These are phyloP conservation scores for Xylaria arbuscula DNA, from an alignment of 2,329 filamentous ascomycete species.

Conservation along the genomic window DNA sequence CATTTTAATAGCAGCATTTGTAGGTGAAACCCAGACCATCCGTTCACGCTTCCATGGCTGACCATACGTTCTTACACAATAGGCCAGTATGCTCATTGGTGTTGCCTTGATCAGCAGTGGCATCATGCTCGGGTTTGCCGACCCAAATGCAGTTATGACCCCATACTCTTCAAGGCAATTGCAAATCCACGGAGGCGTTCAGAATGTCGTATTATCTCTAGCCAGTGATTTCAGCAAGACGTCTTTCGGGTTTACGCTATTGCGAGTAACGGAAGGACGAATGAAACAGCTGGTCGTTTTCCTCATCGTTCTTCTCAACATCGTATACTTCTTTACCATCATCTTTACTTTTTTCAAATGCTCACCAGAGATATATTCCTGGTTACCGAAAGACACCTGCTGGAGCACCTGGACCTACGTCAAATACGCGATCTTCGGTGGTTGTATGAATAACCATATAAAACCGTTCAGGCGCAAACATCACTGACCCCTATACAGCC, in stretches of 20 bases:
- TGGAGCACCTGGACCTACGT: conserved; percentile 40
- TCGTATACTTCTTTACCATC: conserved; percentile 40
- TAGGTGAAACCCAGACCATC: conserved; percentile 23
- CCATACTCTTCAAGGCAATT: conserved; percentile 14
- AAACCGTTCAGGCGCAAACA: neutral
- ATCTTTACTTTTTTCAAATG: conserved; percentile 44
- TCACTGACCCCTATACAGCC: conserved; percentile 20
- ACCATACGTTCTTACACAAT: conserved; percentile 4
- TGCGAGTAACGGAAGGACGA: conserved; percentile 39
- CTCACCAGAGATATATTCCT: conserved; percentile 37
- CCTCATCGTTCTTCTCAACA: conserved; percentile 38
- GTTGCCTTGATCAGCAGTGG: conserved; percentile 38
- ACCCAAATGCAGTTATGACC: conserved; percentile 22
- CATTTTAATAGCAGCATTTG: conserved; percentile 40
- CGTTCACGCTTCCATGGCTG: conserved; percentile 2
- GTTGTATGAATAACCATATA: conserved; percentile 28
- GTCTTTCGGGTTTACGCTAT: conserved; percentile 41
- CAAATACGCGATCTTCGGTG: conserved; percentile 41
- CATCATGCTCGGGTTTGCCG: conserved; percentile 41
- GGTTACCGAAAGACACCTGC: conserved; percentile 39
- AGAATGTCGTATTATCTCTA: conserved; percentile 41
- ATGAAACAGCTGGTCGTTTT: conserved; percentile 34
- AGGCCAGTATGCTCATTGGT: conserved; percentile 24
- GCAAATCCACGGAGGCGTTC: conserved; percentile 41
- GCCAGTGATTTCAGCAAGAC: conserved; percentile 42